These are phyloP conservation scores for Phytopythium oedochilum DNA, from an alignment of 352 stramenopile species.

Conservation along the genomic window DNA sequence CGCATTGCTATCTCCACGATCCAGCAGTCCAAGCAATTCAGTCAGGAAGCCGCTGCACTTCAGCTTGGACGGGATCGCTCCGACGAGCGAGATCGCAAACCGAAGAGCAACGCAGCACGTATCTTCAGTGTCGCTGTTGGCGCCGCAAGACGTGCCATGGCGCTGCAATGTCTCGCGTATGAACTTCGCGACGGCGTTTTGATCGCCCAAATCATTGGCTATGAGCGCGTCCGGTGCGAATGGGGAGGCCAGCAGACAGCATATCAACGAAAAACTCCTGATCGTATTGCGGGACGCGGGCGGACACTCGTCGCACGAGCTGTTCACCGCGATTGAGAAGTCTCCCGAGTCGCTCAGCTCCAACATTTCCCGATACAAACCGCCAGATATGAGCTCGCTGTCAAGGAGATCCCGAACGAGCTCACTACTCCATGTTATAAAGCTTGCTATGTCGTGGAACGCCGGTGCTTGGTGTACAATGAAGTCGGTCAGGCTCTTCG, in stretches of 20 bases:
- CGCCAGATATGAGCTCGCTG: not conserved
- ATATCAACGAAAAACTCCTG: constrained; percentile 18
- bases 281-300: constrained; percentile 4
- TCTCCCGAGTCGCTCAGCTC: not conserved
- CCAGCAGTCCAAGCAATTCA: constrained; percentile 15
- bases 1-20: constrained; percentile 8
- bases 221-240: constrained; percentile 15
- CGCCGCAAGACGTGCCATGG: constrained; percentile 16
- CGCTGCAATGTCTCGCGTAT: constrained; percentile 15
- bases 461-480: not conserved
- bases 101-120: constrained; percentile 33
- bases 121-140: constrained; percentile 32
- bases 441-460: not conserved
- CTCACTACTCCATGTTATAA: constrained; percentile 1
- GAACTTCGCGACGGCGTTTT: constrained; percentile 15
- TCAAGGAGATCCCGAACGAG: not conserved
- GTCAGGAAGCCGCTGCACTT: constrained; percentile 16
- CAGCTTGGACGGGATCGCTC: constrained; percentile 33
- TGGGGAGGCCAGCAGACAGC: constrained; percentile 29
- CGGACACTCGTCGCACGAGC: constrained; percentile 30
- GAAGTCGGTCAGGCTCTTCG: not conserved
- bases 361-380: not conserved
- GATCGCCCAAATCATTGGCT: not conserved
- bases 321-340: constrained; percentile 24
- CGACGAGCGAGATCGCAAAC: constrained; percentile 21